phyloP scores from a whole-genome alignment of 768 basidiomycete species.

The Botryobasidium botryosum region DNA sequence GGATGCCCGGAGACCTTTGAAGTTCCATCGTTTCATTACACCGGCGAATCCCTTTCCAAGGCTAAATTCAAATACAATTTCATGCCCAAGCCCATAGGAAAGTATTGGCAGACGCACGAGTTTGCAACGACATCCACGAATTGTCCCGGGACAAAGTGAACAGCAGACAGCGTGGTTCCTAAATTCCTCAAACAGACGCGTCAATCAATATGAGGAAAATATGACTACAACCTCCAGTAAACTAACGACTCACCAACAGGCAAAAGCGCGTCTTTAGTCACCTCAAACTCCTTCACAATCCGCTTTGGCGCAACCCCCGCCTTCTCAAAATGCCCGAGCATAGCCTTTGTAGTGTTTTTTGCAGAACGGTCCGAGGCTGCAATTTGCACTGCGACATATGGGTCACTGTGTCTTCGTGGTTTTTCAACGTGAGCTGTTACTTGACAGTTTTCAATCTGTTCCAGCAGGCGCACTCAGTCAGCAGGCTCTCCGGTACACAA shows the following conservation, averaged over 20 bases:
- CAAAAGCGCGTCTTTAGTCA: slow-evolving; percentile 77
- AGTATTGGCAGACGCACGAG: slow-evolving; percentile 40
- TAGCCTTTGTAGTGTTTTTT: slow-evolving; percentile 59
- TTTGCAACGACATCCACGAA: slow-evolving; percentile 82
- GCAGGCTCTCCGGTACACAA: slow-evolving; percentile 6
- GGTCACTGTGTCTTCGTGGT: slow-evolving; percentile 43
- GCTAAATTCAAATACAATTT: slow-evolving; percentile 24
- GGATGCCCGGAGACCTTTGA: slow-evolving; percentile 77
- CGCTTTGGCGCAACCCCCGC: slow-evolving; percentile 70
- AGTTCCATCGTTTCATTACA: slow-evolving; percentile 91
- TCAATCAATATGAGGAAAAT: too few species aligned
- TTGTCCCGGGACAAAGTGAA: slow-evolving; percentile 96
- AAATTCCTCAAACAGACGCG: not conserved
- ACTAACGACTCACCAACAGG: slow-evolving; percentile 51
- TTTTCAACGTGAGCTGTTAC: slow-evolving; percentile 65
- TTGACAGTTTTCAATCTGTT: slow-evolving; percentile 73
- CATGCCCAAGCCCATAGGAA: not conserved
- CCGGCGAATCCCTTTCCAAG: slow-evolving; percentile 97
- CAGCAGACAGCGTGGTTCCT: slow-evolving; percentile 81
- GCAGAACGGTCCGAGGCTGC: slow-evolving; percentile 59
- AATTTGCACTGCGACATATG: slow-evolving; percentile 87
- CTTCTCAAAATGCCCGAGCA: slow-evolving; percentile 80
- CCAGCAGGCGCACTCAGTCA: slow-evolving; percentile 9
- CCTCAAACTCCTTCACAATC: slow-evolving; percentile 73
- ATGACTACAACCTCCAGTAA: not conserved